Conservation (phyloP, 495 filamentous ascomycete species). For the Penicillium lividum region DNA sequence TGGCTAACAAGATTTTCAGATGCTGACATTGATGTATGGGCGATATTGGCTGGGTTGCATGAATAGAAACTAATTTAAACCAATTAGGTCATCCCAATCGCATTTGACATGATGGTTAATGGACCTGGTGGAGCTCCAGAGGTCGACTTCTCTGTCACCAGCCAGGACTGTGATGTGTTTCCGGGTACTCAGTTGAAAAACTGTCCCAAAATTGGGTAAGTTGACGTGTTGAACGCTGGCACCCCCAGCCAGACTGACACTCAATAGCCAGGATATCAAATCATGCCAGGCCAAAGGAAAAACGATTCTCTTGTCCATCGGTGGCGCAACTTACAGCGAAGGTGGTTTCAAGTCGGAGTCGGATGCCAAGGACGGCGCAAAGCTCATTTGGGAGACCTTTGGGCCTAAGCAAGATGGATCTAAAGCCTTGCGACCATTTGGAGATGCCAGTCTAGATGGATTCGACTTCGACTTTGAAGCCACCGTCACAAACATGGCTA, state of each 20-base stretch:
- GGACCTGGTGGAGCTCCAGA: slow-evolving; percentile 49
- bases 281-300: slow-evolving; percentile 65
- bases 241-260: slow-evolving; percentile 20
- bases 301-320: slow-evolving; percentile 67
- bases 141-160: slow-evolving; percentile 62
- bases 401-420: slow-evolving; percentile 37
- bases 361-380: slow-evolving; percentile 57
- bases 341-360: slow-evolving; percentile 57
- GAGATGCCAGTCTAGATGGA: slow-evolving; percentile 63
- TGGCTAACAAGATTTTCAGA: slow-evolving; percentile 19
- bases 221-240: not conserved
- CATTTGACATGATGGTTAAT: slow-evolving; percentile 60
- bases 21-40: slow-evolving; percentile 43
- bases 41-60: not conserved
- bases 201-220: slow-evolving; percentile 65
- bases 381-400: slow-evolving; percentile 68
- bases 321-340: slow-evolving; percentile 63
- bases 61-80: slow-evolving; percentile 8
- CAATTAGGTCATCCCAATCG: slow-evolving; percentile 57
- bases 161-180: slow-evolving; percentile 58
- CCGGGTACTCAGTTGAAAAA: slow-evolving; percentile 54
- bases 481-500: slow-evolving; percentile 47
- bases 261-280: slow-evolving; percentile 54
- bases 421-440: slow-evolving; percentile 60
- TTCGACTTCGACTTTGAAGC: slow-evolving; percentile 72